Evolutionary conservation across 164 flowering plant genomes (phyloP), one percentile per base, ranked within the genome.

Genomic region (Tetrastigma voinierianum): DNA sequence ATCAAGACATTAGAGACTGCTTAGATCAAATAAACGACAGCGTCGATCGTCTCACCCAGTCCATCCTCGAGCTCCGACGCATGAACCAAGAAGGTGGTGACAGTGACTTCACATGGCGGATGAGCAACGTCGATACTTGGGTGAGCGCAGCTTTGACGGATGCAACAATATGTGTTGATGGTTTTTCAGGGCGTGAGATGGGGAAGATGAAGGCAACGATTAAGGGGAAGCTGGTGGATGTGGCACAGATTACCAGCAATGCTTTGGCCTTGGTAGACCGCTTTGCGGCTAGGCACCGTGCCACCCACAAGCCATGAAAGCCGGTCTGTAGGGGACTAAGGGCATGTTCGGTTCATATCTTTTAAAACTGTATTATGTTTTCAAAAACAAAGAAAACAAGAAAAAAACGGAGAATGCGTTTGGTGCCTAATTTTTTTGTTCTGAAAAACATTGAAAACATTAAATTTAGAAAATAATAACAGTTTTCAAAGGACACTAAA

Each of bases 61-160:
- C 83, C 1, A 61, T 84, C 20, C 49, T 44, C 17, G 81, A 80
- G 73, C 74, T 81, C 0, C 71, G 51, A 5, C 57, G 59, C 0
- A 64, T 80, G 24, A 60, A 17, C 17, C 43, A 49, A 43, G 47
- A 16, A 10, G 64, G 44, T 19, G 47, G 59, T 20, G 53, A 54
- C 40, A 32, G 40, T 15, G 65, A 77, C 24, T 63, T 78, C 15
- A 53, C 49, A 1, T 81, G 77, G 83, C 82, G 64, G 63, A 59
- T 73, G 9, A 78, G 70, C 59, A 84, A 82, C 58, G 72, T 84
- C 18, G 71, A 74, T 59, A 74, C 81, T 1, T 84, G 87, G 87
- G 65, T 74, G 13, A 78, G 85, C 46, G 53, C 84, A 0, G 85
- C 85, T 2, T n/a, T 74, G 8, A 82, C 87, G 0, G 85, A 82